Percentiles rank a stretch among this genome's conserved stretches.
Evolutionary conservation across 2,329 filamentous ascomycete species (phyloP).

Genomic region (Fusarium fujikuroi): DNA sequence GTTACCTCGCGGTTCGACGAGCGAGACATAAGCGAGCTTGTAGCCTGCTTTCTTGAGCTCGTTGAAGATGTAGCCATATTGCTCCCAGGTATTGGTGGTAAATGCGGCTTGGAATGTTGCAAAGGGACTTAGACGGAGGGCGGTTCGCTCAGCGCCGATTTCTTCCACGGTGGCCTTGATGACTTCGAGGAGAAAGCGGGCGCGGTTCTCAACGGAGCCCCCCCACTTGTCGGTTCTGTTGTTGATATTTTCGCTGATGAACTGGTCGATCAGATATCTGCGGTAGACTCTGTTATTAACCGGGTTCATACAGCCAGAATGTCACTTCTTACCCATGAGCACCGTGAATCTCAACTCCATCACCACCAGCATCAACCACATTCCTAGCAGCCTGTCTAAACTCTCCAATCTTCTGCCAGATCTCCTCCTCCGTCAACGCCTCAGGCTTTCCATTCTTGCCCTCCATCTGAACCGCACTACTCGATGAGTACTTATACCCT

Average conservation of each 20-base stretch:
- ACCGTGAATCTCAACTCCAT: conserved; percentile 71
- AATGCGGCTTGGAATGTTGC: conserved; percentile 45
- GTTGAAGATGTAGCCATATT: conserved; percentile 43
- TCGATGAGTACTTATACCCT: conserved; percentile 45
- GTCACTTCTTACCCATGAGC: conserved; percentile 60
- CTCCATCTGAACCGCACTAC: conserved; percentile 38
- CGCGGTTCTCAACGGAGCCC: conserved; percentile 60
- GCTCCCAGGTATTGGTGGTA: conserved; percentile 45
- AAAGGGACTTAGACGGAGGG: conserved; percentile 67
- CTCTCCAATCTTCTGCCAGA: conserved; percentile 69
- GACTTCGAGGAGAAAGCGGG: conserved; percentile 62
- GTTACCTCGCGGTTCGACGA: conserved; percentile 50
- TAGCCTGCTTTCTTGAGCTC: conserved; percentile 42
- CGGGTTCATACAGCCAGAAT: no score
- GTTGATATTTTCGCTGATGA: conserved; percentile 64
- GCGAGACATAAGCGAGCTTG: conserved; percentile 50
- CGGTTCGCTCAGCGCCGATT: conserved; percentile 61
- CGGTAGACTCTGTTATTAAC: no score
- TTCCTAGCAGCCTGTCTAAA: conserved; percentile 66
- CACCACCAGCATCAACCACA: conserved; percentile 72
- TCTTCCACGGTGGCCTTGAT: conserved; percentile 54
- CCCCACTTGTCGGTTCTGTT: conserved; percentile 56
- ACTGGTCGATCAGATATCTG: conserved; percentile 68
- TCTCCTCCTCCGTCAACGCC: conserved; percentile 70
- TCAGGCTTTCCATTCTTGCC: conserved; percentile 27